Evolutionary conservation across 176 grass and related monocot species (phyloP).

Genomic region (Ensete ventricosum): DNA sequence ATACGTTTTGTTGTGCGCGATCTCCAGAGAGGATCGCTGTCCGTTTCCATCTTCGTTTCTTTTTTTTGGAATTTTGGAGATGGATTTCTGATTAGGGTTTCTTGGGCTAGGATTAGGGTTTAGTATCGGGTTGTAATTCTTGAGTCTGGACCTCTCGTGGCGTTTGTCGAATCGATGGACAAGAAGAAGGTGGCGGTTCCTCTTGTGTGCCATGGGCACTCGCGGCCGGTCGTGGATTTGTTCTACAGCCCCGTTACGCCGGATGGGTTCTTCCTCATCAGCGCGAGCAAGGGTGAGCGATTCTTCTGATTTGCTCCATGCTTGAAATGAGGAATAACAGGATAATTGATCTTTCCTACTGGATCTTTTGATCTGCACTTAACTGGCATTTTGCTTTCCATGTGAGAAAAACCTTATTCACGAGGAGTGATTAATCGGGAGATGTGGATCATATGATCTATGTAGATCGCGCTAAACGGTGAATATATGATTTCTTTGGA

Average conservation of each 20-base stretch:
- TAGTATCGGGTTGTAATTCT: neutral
- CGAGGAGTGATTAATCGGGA: neutral
- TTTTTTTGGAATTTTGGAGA: neutral
- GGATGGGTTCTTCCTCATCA: constrained; percentile 93
- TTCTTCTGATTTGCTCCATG: neutral
- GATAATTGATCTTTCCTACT: neutral
- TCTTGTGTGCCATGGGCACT: constrained; percentile 95
- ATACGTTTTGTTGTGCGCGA: neutral
- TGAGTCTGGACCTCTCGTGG: neutral
- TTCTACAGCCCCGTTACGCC: constrained; percentile 60
- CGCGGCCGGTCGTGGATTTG: constrained; percentile 90
- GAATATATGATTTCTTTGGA: neutral
- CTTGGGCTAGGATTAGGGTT: constrained; percentile 12
- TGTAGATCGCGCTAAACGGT: neutral
- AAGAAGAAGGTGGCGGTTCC: constrained; percentile 87
- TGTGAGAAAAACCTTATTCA: neutral
- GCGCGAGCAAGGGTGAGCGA: constrained; percentile 83
- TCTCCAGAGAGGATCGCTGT: neutral
- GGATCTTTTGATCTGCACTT: neutral
- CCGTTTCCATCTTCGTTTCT: constrained; percentile 3
- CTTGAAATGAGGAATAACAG: neutral
- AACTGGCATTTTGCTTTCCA: no score
- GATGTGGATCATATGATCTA: neutral
- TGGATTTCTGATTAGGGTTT: neutral
- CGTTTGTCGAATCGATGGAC: constrained; percentile 40